Base-by-base conservation (phyloP, 371 early-diverging fungal genomes). In the Mycotypha africana region DNA sequence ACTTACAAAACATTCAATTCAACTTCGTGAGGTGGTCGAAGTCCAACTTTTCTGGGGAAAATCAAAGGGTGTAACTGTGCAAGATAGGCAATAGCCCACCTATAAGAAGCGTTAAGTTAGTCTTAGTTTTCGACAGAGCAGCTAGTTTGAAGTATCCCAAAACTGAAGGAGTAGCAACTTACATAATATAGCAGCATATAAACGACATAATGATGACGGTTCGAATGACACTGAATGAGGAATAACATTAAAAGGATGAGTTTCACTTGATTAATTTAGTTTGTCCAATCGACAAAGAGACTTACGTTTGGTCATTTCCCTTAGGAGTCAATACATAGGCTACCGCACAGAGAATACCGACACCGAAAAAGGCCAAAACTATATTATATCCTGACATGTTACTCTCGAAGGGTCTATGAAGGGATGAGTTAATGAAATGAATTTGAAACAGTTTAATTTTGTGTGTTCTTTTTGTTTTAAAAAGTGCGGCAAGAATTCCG, bases 11-110 rank as follows among this genome's bases (percentile, higher is more conserved):
- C n/a, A n/a, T n/a, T n/a, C n/a, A n/a, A n/a, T n/a, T n/a, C n/a
- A n/a, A n/a, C n/a, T n/a, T n/a, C n/a, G n/a, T 56, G 56, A 42
- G 56, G 78, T 28, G 75, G 69, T 62, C 80, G 67, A 53, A 86
- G 66, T 62, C 82, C 81, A 49, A 65, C 67, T 32, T 82, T 82
- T 59, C 63, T 78, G 11, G 87, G 87, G 33, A 65, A 59, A 36
- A 86, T 67, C 38, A 86, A 59, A 23, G 87, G 87, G 51, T 86
- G 76, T 10, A 86, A 67, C 69, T 86, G 87, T 22, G 84, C 84
- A 47, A 86, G 56, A 50, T 86, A 86, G 32, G 85, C 84, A 54
- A 86, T 66, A 4, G 82, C 82, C 87, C 87, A 86, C 81, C 83
- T 85, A 60, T 31, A n/a, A n/a, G n/a, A n/a, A n/a, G n/a, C n/a